Percentiles rank a stretch among this genome's conserved stretches.
Conservation (phyloP, 352 stramenopile species). For the Globisporangium nagaii region DNA sequence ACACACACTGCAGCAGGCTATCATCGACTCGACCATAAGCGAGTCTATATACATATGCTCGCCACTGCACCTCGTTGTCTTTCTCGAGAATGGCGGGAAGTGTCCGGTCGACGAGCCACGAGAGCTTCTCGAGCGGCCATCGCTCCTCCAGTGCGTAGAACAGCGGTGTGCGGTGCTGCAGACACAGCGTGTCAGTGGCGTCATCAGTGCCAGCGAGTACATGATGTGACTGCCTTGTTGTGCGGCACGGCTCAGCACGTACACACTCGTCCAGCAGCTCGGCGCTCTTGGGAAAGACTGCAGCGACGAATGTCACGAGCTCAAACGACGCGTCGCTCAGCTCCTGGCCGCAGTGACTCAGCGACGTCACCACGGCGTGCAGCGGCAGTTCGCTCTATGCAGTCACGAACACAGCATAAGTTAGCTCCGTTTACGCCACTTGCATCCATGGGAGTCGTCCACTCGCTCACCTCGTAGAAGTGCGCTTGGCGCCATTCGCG, state of each 20-base stretch:
- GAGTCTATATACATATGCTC: background rate
- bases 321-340: conserved; percentile 21
- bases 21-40: too few relatives aligned
- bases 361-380: conserved; percentile 24
- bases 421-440: too few relatives aligned
- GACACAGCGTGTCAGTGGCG: too few relatives aligned
- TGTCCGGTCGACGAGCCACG: conserved; percentile 47
- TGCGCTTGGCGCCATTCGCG: conserved; percentile 29
- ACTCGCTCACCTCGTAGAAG: conserved; percentile 64
- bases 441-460: too few relatives aligned
- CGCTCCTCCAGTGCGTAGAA: conserved; percentile 40
- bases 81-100: conserved; percentile 30
- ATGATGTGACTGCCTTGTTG: too few relatives aligned
- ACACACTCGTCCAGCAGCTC: conserved; percentile 26
- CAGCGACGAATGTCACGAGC: conserved; percentile 24
- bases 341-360: conserved; percentile 11
- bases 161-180: conserved; percentile 20
- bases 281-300: conserved; percentile 14
- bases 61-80: conserved; percentile 27
- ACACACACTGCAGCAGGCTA: too few relatives aligned
- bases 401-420: background rate
- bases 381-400: conserved; percentile 36
- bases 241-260: too few relatives aligned
- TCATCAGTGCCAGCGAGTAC: too few relatives aligned
- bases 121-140: conserved; percentile 40